Evolutionary conservation across 495 filamentous ascomycete species (phyloP).

Genomic region (Talaromyces proteolyticus): DNA sequence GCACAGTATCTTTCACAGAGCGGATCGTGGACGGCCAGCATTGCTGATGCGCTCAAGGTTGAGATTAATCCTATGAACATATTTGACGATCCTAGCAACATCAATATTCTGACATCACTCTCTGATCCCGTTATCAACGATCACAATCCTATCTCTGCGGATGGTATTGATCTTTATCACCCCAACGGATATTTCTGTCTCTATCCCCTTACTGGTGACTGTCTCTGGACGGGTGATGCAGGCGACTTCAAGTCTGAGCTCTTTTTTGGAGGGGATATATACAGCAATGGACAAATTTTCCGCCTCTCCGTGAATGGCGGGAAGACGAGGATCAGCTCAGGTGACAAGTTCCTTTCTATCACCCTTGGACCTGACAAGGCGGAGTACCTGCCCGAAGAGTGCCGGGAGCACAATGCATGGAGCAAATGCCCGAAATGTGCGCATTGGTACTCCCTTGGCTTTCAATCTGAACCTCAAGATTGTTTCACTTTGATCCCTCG

Average conservation of each 20-base stretch:
- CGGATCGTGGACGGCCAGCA: constrained; percentile 5
- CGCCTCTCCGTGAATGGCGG: constrained; percentile 6
- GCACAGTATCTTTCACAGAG: neutral
- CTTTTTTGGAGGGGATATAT: constrained; percentile 2
- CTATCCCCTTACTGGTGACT: constrained; percentile 1
- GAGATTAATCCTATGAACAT: constrained; percentile 4
- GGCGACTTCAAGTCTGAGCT: neutral
- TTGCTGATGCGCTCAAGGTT: constrained; percentile 3
- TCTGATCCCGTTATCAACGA: constrained; percentile 2
- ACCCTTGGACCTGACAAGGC: neutral
- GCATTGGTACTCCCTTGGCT: constrained; percentile 4
- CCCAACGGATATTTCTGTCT: constrained; percentile 4
- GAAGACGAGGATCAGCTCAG: constrained; percentile 4
- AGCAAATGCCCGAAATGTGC: neutral
- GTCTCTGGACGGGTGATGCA: constrained; percentile 6
- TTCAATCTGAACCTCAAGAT: constrained; percentile 6
- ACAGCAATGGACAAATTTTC: constrained; percentile 5
- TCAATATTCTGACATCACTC: neutral
- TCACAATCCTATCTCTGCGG: constrained; percentile 8
- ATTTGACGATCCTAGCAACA: neutral
- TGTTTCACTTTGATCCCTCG: constrained; percentile 3
- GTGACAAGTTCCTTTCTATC: constrained; percentile 4
- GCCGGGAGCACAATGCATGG: constrained; percentile 1
- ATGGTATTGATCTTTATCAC: constrained; percentile 10
- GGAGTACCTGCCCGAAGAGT: neutral